Evolutionary conservation across 2,329 filamentous ascomycete species (phyloP).

Genomic region (Pseudogymnoascus sp.): DNA sequence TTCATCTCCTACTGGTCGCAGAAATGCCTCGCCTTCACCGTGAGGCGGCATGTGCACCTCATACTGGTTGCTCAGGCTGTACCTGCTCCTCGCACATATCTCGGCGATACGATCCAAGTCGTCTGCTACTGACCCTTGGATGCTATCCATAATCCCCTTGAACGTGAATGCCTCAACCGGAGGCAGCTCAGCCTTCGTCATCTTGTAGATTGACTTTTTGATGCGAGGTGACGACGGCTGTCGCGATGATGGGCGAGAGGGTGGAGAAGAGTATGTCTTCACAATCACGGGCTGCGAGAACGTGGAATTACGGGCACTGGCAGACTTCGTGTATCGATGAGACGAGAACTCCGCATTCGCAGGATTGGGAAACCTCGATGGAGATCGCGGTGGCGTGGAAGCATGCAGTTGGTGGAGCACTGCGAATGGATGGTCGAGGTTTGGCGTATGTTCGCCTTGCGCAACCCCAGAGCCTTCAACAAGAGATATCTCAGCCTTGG

Average conservation of each 20-base stretch:
- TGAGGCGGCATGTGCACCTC: conserved; percentile 58
- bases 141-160: conserved; percentile 54
- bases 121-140: conserved; percentile 41
- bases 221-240: conserved; percentile 16
- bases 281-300: conserved; percentile 61
- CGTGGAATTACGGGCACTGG: conserved; percentile 46
- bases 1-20: conserved; percentile 26
- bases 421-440: background rate
- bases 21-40: conserved; percentile 46
- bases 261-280: conserved; percentile 49
- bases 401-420: conserved; percentile 1
- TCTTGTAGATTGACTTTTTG: conserved; percentile 22
- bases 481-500: conserved; percentile 7
- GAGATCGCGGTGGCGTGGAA: conserved; percentile 8
- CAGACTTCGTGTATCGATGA: conserved; percentile 49
- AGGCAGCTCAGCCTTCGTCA: conserved; percentile 41
- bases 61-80: conserved; percentile 60
- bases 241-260: conserved; percentile 28
- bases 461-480: conserved; percentile 2
- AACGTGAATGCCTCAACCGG: conserved; percentile 58
- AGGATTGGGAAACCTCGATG: background rate
- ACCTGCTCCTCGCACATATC: conserved; percentile 57
- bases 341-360: conserved; percentile 19
- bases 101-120: conserved; percentile 59
- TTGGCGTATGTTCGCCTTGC: conserved; percentile 2